Evolutionary conservation across 2,329 filamentous ascomycete genomes (phyloP).

Genomic region (Emergomyces pasteurianus): DNA sequence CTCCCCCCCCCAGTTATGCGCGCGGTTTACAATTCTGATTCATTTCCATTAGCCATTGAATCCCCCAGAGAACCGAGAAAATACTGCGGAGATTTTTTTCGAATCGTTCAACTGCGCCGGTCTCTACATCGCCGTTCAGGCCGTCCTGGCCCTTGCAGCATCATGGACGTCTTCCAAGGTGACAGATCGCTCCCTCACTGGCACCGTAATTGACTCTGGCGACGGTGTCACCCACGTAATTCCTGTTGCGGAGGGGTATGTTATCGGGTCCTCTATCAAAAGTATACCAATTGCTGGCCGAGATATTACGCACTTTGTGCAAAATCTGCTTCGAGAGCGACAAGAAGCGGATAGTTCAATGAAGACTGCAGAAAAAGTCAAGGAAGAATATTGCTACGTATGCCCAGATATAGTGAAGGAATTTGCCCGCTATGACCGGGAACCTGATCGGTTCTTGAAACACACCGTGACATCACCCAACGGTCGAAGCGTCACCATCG

Average conservation of each 20-base stretch:
- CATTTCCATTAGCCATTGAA: conserved; percentile 64
- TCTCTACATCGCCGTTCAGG: conserved; percentile 97
- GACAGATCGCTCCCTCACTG: conserved; percentile 86
- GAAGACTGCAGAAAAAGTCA: conserved; percentile 96
- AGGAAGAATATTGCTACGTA: conserved; percentile 98
- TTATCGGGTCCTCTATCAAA: conserved; percentile 98
- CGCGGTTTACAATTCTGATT: neutral
- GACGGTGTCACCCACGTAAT: conserved; percentile 99
- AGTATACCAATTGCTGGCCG: conserved; percentile 95
- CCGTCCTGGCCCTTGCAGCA: conserved; percentile 86
- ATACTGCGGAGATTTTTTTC: conserved; percentile 99
- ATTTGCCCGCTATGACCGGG: conserved; percentile 85
- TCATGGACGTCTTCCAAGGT: conserved; percentile 99
- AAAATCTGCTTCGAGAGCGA: conserved; percentile 87
- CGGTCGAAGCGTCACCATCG: conserved; percentile 71
- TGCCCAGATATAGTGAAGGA: conserved; percentile 99
- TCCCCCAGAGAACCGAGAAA: conserved; percentile 96
- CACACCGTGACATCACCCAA: conserved; percentile 79
- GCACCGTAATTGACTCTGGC: conserved; percentile 96
- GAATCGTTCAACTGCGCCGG: conserved; percentile 99
- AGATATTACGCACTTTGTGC: conserved; percentile 98
- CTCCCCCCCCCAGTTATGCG: neutral
- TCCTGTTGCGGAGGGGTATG: conserved; percentile 94
- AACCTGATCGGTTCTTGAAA: conserved; percentile 81
- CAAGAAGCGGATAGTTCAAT: conserved; percentile 93